Base-by-base conservation (phyloP, 140 eudicot species). In the Flaveria floridana region DNA sequence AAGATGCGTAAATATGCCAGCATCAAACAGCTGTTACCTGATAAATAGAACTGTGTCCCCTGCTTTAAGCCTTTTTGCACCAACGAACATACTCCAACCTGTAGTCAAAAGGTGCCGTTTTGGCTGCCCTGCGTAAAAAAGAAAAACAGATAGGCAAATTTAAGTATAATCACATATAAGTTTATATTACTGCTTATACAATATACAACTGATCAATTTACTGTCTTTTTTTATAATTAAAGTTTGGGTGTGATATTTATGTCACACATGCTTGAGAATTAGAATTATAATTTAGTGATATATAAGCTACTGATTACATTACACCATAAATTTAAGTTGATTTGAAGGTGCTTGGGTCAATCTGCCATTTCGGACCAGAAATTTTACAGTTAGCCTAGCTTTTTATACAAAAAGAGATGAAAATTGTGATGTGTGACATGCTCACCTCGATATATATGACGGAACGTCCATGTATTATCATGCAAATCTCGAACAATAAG, bases 41-140 rank as follows among this genome's bases (percentile, higher is more conserved):
- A 93, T 93, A 84, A 93, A 93, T 15, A 93, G 86, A 71, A 93
- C 96, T 11, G 98, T 74, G 81, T 93, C 98, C 11, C 98, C 98
- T 26, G 96, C 96, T 84, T 86, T 81, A 67, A 93, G 98, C 74
- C 98, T 73, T 84, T 93, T 93, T 30, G 97, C 91, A 56, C 98
- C 91, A 78, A 93, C 94, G 79, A 93, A 90, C 95, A 93, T 87
- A 77, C 98, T 90, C 98, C 97, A 93, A 15, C 98, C 98, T 7
- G 97, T 93, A 18, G 98, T 90, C 28, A 93, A 89, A 53, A 93
- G 88, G 74, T 93, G 98, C 59, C 98, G 78, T 77, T 93, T 93
- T 8, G 98, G 98, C 85, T 93, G 98, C 85, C 98, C 98, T 93
- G 76, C 55, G 82, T 68, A 25, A 30, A 9, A 46, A 48, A 11